Evolutionary conservation across 805 yeast genomes (phyloP).

Genomic region (Sugiyamaella americana): DNA sequence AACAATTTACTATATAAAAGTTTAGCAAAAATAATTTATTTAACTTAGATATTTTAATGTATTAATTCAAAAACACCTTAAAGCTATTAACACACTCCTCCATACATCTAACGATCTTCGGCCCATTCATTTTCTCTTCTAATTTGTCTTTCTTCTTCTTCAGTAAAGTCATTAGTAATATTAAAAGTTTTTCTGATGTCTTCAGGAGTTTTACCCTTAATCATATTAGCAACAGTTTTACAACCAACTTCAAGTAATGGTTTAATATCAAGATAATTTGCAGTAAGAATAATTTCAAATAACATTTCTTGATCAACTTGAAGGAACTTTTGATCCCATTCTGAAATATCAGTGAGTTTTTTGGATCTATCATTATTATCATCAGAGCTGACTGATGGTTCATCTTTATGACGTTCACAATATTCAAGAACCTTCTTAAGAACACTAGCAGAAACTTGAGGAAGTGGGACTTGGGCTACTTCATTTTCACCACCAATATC

Average conservation of each 20-base stretch:
- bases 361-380: constrained; percentile 62
- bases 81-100: too few relatives aligned
- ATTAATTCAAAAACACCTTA: too few relatives aligned
- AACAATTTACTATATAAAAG: too few relatives aligned
- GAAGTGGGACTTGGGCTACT: constrained; percentile 62
- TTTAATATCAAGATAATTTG: constrained; percentile 42
- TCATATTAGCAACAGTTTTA: constrained; percentile 45
- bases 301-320: constrained; percentile 74
- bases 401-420: constrained; percentile 87
- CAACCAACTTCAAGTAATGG: constrained; percentile 43
- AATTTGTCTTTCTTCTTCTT: constrained; percentile 44
- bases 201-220: constrained; percentile 41
- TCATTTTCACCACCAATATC: constrained; percentile 54
- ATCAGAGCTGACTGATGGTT: constrained; percentile 67
- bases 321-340: constrained; percentile 92
- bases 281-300: constrained; percentile 43
- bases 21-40: too few relatives aligned
- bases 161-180: constrained; percentile 41
- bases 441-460: constrained; percentile 53
- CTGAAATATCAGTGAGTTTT: constrained; percentile 85
- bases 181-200: constrained; percentile 42
- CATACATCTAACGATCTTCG: constrained; percentile 36
- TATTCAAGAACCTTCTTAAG: constrained; percentile 89
- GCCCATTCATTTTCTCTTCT: constrained; percentile 45
- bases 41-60: too few relatives aligned